Evolutionary conservation across 2,329 filamentous ascomycete species (phyloP).

Genomic region (Emergomyces pasteurianus): DNA sequence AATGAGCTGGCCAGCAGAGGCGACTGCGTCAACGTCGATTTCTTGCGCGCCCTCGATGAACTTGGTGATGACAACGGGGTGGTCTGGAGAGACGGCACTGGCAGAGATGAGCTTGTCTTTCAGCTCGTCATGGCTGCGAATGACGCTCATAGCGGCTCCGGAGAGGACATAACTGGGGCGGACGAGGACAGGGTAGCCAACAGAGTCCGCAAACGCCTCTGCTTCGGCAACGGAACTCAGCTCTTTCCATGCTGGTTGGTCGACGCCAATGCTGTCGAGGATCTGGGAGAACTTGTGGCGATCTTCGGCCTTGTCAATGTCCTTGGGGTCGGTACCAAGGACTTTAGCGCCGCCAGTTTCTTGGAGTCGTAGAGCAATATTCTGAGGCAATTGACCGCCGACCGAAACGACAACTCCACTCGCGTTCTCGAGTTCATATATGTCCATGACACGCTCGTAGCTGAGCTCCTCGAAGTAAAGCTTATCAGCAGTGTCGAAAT

Average conservation of each 20-base stretch:
- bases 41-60: conserved; percentile 96
- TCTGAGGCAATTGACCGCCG: conserved; percentile 91
- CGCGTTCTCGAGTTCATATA: conserved; percentile 82
- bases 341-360: conserved; percentile 82
- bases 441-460: conserved; percentile 98
- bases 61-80: conserved; percentile 96
- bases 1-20: conserved; percentile 71
- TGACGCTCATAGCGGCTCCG: conserved; percentile 96
- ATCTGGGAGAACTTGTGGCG: conserved; percentile 98
- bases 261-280: conserved; percentile 88
- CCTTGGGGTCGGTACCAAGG: conserved; percentile 79
- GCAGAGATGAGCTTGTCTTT: conserved; percentile 92
- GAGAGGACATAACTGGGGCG: conserved; percentile 93
- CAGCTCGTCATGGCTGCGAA: conserved; percentile 74
- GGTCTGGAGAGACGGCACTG: conserved; percentile 81
- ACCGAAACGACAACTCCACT: conserved; percentile 88
- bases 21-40: conserved; percentile 92
- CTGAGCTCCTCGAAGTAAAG: conserved; percentile 95
- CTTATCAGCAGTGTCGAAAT: conserved; percentile 79
- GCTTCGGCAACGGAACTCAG: conserved; percentile 80
- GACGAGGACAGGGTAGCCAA: conserved; percentile 89
- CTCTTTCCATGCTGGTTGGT: conserved; percentile 97
- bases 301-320: conserved; percentile 97
- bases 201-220: conserved; percentile 71
- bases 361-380: conserved; percentile 89